Evolutionary conservation across 2,329 filamentous ascomycete genomes (phyloP), one percentile per base, ranked within the genome.

Genomic region (Nigrospora osmanthi): DNA sequence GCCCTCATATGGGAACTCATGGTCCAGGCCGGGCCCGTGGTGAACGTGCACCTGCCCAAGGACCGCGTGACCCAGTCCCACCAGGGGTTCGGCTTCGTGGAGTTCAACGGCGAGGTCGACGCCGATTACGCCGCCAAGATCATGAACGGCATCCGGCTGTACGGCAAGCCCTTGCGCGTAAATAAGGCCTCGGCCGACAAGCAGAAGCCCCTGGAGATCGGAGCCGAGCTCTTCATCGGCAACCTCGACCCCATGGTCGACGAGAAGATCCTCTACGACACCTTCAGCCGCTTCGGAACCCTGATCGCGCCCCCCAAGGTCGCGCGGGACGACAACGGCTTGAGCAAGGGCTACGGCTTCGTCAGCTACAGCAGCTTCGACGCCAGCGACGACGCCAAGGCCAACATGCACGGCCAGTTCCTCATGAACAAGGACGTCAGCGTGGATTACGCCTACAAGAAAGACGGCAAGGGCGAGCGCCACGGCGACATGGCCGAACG

Each of bases 381-480:
- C 60, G 86, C 89, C 55, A 93, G 89, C 11, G 93, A 98, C 59
- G 85, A 88, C 50, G 90, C 93, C 36, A 88, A 95, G 51, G 78
- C 83, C 53, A 93, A 91, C 63, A 90, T 98, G 85, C 87, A 95
- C 63, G 89, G 89, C 42, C 90, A 97, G 69, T 97, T 93, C 66
- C 80, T 98, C 49, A 90, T 95, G 75, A 95, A 93, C 73, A 95
- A 95, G 70, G 87, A 95, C 65, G 85, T 97, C 56, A 87, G 86
- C 3, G 93, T 98, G 38, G 91, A 97, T 67, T 98, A 97, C 65
- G 93, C 93, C 35, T 97, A 95, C 78, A 98, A 98, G 76, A 97
- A 97, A 69, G 93, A 98, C 59, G 93, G 93, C 54, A 95, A 95
- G 70, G 91, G 91, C 56, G 91, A 97, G 69, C 77, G 93, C 47